These are phyloP conservation scores for Globisporangium nunn DNA, from an alignment of 352 stramenopile genomes.

Conservation along the genomic window DNA sequence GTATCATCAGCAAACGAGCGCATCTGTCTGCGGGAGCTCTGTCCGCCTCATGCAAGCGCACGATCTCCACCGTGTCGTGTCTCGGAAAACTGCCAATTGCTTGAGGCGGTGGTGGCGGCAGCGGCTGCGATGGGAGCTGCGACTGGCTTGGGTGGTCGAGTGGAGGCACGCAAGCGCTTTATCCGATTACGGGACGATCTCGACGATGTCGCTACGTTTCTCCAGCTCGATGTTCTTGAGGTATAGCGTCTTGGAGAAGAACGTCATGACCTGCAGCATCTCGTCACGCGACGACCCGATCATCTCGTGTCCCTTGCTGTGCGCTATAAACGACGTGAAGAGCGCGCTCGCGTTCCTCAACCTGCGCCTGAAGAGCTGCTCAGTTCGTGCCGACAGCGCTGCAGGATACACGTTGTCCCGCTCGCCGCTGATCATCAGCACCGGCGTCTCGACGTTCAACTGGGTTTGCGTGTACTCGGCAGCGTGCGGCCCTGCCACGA, in stretches of 20 bases:
- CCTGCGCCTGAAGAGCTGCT: constrained; percentile 18
- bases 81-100: no score
- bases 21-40: no score
- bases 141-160: no score
- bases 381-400: constrained; percentile 19
- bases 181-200: constrained; percentile 19
- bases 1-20: no score
- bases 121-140: no score
- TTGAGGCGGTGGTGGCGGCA: no score
- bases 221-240: constrained; percentile 47
- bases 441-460: constrained; percentile 28
- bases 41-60: no score
- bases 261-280: constrained; percentile 55
- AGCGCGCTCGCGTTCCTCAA: constrained; percentile 14
- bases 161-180: not conserved
- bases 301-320: constrained; percentile 49
- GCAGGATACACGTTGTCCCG: constrained; percentile 33
- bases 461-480: not conserved
- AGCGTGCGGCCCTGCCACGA: constrained; percentile 26
- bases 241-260: constrained; percentile 43
- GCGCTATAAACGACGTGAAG: constrained; percentile 9
- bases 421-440: constrained; percentile 32
- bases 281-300: constrained; percentile 30
- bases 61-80: no score
- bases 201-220: constrained; percentile 43